A percentile compares a stretch with the other conserved stretches of the same genome.
Evolutionary conservation across 192 early-diverging fungal genomes (phyloP).

Genomic region (Backusella morwellensis): DNA sequence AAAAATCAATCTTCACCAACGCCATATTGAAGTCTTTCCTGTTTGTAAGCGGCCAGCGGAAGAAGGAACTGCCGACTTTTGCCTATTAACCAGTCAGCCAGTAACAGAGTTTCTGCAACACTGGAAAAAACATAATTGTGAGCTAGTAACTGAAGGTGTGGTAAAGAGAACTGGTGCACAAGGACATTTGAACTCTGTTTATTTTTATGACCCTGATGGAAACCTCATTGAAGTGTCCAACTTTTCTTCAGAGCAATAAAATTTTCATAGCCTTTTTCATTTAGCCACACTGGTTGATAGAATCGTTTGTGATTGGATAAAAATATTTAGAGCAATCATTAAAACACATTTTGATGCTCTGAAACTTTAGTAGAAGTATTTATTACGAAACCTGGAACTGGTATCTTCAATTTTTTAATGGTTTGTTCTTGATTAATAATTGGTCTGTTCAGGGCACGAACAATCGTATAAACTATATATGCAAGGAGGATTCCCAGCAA

Average conservation of each 20-base stretch:
- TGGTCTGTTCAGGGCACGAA: too few species aligned
- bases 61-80: not conserved
- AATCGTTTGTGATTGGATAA: too few species aligned
- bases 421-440: too few species aligned
- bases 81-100: not conserved
- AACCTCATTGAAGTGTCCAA: not conserved
- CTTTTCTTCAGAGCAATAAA: not conserved
- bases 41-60: not conserved
- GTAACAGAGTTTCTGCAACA: not conserved
- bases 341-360: too few species aligned
- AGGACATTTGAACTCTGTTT: not conserved
- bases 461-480: too few species aligned
- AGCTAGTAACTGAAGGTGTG: not conserved
- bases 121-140: not conserved
- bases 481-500: too few species aligned
- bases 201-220: not conserved
- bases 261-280: too few species aligned
- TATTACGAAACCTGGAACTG: too few species aligned
- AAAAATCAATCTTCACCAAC: not conserved
- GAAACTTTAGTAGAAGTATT: too few species aligned
- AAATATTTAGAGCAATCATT: too few species aligned
- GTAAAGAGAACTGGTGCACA: not conserved
- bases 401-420: too few species aligned
- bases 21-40: not conserved
- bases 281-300: too few species aligned